Evolutionary conservation across 202 grass and related monocot species (phyloP).

Genomic region (Brachypodium distachyon): DNA sequence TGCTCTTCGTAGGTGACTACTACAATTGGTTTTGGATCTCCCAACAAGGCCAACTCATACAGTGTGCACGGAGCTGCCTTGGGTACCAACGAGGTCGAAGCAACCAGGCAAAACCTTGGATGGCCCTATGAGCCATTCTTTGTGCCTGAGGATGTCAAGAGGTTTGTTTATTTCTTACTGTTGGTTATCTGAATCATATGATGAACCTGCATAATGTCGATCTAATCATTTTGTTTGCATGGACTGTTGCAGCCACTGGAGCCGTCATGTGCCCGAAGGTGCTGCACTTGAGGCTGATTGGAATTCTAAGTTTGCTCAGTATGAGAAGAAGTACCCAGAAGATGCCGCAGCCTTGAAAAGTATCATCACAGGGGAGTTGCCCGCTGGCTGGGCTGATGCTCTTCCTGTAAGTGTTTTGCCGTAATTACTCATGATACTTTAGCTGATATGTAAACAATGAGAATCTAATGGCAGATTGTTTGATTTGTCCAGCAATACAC

Average conservation of each 20-base stretch:
- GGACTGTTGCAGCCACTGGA: constrained; percentile 66
- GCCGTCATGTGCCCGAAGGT: constrained; percentile 51
- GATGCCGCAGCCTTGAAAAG: constrained; percentile 71
- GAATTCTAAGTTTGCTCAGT: constrained; percentile 65
- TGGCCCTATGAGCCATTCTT: constrained; percentile 89
- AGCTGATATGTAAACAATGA: not conserved
- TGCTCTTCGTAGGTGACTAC: constrained; percentile 59
- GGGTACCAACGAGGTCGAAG: constrained; percentile 67
- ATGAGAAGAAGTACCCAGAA: constrained; percentile 81
- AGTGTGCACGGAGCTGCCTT: constrained; percentile 77
- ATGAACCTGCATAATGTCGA: not conserved
- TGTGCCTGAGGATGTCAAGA: constrained; percentile 84
- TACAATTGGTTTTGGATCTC: constrained; percentile 85
- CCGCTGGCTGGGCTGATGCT: constrained; percentile 66
- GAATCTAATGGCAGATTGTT: constrained; percentile 15
- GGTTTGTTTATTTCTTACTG: constrained; percentile 30
- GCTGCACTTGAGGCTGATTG: constrained; percentile 66
- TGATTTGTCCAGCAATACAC: constrained; percentile 71
- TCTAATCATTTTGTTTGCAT: constrained; percentile 10
- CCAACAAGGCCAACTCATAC: constrained; percentile 90
- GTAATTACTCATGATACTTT: constrained; percentile 6
- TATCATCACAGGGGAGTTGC: constrained; percentile 70
- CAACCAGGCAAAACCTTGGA: constrained; percentile 66
- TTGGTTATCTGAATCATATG: not conserved
- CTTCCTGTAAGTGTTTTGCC: constrained; percentile 60